Evolutionary conservation across 2,329 filamentous ascomycete genomes (phyloP), one percentile per base, ranked within the genome.

Genomic region (Sarocladium kiliense): DNA sequence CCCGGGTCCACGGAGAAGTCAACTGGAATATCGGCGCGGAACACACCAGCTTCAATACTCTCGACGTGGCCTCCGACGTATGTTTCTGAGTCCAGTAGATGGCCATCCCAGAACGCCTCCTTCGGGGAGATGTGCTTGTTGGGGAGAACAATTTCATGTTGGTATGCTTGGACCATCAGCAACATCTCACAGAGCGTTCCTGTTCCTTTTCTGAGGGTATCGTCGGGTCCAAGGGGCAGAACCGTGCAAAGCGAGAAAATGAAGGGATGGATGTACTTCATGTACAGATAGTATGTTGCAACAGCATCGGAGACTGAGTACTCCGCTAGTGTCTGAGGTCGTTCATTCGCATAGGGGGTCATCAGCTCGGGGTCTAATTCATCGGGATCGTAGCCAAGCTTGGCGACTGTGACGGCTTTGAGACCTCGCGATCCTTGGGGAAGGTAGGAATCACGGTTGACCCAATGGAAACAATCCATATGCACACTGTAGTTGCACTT

Each of bases 221-320:
- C 94, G 65, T 99, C 93, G 32, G 92, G 91, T 44, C 90, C 91
- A 1, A 99, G 79, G 0, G 94, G 94, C 68, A 99, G 79, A 74
- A 99, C 97, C 1, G 92, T 99, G 73, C 94, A 99, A 0, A 99
- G 77, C 1, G 95, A 97, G 79, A 99, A 99, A 69, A 99, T 94
- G 76, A 99, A 99, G 3, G 94, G 94, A 69, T 99, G 94, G n/a
- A 99, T 90, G 70, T 99, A 99, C 86, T 99, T 99, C 95, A 99
- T 99, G 79, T 99, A 99, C 59, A 99, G 77, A 67, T 99, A 99
- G 69, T 99, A 99, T 0, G 94, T 99, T 21, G 94, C 94, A 53
- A 99, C 94, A 10, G 95, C 95, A 78, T 99, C 95, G 65, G 95
- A 99, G 44, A 99, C 94, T 0, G 95, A 99, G 73, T 99, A 99